Base-by-base conservation (phyloP, 306 rosid genomes). In the Hylodesmum podocarpum region DNA sequence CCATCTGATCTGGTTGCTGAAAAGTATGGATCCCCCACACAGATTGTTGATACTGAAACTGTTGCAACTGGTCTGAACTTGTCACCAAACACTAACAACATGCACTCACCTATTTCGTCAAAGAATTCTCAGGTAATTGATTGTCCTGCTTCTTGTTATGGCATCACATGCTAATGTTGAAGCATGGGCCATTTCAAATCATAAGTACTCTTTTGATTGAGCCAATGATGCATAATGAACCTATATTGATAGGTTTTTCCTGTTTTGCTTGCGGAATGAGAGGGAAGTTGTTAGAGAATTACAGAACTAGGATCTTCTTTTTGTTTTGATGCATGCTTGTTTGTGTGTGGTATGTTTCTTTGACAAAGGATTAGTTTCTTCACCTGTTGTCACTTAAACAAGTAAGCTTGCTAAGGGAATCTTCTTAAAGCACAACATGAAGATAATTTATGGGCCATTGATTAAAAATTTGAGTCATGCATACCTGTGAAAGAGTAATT, bases 41-140 rank as follows among this genome's bases (percentile, higher is more conserved):
- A 81, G 61, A 50, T 57, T 53, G 88, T 44, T 46, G 88, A 81
- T 79, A 24, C 86, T 40, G 92, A 88, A 81, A 73, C 80, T 73
- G 78, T 62, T 71, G 79, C 83, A 46, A 43, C 70, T 59, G 83
- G 41, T 25, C 51, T 71, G 51, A 83, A 53, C 66, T 47, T 53
- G 76, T 82, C 88, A 3, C 84, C 86, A 31, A 90, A 71, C 70
- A 79, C 81, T 58, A 80, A 84, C 63, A 81, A 77, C 55, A 57
- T 36, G 59, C 78, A 24, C 28, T 84, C 93, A 58, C 90, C 96
- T 46, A 62, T 77, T 78, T 82, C 90, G 9, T 80, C 86, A 40
- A 89, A 82, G 84, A 75, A 83, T 51, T 85, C 85, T 3, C 80
- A 76, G 89, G 97, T 91, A 85, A 81, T 70, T 65, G 57, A 43